phyloP scores from a whole-genome alignment of 345 rosid genomes.

The Dimocarpus longan region DNA sequence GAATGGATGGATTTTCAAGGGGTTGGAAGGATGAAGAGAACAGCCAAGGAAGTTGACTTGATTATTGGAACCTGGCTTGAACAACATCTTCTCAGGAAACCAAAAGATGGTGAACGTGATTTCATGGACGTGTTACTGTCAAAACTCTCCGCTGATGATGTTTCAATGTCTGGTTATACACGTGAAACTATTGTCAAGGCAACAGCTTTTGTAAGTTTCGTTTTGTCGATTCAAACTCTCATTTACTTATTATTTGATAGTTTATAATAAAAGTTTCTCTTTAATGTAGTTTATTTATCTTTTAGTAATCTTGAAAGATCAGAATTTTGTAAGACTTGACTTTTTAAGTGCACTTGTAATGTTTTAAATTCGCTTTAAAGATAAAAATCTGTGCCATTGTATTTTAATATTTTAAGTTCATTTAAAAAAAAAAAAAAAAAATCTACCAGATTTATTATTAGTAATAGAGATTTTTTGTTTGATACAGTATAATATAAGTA shows the following conservation, averaged over 20 bases:
- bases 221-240: no score
- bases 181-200: constrained; percentile 59
- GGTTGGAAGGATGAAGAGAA: constrained; percentile 49
- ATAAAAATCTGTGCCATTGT: no score
- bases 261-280: no score
- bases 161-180: constrained; percentile 43
- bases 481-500: no score
- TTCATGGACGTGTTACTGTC: constrained; percentile 62
- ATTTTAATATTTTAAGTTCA: no score
- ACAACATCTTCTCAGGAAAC: constrained; percentile 40
- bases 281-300: neutral
- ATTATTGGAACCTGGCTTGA: constrained; percentile 54
- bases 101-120: constrained; percentile 29
- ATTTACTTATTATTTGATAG: no score
- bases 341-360: no score
- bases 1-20: constrained; percentile 60
- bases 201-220: constrained; percentile 47
- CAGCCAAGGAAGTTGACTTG: constrained; percentile 47
- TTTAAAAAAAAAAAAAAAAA: no score
- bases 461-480: no score
- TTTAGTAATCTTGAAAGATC: no score
- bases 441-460: no score
- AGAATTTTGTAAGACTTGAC: neutral
- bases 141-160: constrained; percentile 35
- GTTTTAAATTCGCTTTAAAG: no score